These are phyloP conservation scores for Phaeotremella skinneri DNA, from an alignment of 768 basidiomycete species.

Conservation along the genomic window DNA sequence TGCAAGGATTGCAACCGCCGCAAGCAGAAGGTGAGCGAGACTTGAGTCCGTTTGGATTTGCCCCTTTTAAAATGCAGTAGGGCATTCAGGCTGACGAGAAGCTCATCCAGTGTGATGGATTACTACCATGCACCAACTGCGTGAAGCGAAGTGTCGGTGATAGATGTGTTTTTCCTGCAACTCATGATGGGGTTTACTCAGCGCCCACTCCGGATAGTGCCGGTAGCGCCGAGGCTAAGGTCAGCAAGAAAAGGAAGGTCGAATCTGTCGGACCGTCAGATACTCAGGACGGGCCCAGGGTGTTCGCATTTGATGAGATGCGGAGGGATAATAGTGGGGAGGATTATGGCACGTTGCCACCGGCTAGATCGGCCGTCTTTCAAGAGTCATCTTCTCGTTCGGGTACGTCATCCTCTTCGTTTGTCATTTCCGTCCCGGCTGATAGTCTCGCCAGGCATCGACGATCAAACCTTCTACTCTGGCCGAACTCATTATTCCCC, in stretches of 20 bases:
- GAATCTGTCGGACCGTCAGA: too few species aligned
- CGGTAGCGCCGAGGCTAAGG: not conserved
- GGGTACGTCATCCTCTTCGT: not conserved
- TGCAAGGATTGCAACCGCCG: constrained; percentile 20
- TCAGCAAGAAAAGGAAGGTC: not conserved
- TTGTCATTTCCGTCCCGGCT: not conserved
- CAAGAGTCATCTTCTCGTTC: not conserved
- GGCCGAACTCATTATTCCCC: not conserved
- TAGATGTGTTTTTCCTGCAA: constrained; percentile 1
- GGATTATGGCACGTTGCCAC: not conserved
- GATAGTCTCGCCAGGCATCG: not conserved
- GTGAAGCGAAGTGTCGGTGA: constrained; percentile 10
- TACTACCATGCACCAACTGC: constrained; percentile 13
- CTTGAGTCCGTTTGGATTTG: not conserved
- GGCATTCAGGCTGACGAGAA: not conserved
- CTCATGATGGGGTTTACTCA: not conserved
- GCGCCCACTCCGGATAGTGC: not conserved
- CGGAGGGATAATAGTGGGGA: too few species aligned
- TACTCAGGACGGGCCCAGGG: too few species aligned
- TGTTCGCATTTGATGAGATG: too few species aligned
- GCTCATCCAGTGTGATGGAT: constrained; percentile 13
- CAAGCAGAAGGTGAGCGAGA: constrained; percentile 22
- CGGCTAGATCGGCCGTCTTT: not conserved
- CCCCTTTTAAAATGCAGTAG: not conserved
- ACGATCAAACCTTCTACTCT: constrained; percentile 3